A percentile compares a stretch with the other conserved stretches of the same genome.
These are phyloP conservation scores for Alternaria atra DNA, from an alignment of 2,329 filamentous ascomycete genomes.

Conservation along the genomic window DNA sequence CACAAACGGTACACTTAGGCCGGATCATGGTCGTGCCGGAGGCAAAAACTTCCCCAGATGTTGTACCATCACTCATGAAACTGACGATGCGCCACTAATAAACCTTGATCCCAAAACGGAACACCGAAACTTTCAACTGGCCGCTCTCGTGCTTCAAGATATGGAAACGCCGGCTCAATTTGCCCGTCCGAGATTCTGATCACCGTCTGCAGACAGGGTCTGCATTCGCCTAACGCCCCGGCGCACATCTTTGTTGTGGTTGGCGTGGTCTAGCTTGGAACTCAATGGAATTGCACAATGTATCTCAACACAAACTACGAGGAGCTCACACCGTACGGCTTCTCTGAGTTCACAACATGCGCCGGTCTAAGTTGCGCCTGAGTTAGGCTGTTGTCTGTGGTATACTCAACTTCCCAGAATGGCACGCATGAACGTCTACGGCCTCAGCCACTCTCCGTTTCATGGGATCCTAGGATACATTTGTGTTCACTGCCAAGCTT, in stretches of 20 bases:
- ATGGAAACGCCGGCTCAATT: constrained; percentile 17
- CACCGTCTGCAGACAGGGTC: constrained; percentile 6
- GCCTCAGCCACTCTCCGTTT: constrained; percentile 32
- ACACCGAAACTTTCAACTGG: constrained; percentile 32
- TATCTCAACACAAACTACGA: background rate
- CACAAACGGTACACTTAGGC: constrained; percentile 20
- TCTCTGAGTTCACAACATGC: background rate
- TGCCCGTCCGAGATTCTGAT: constrained; percentile 9
- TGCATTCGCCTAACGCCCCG: constrained; percentile 8
- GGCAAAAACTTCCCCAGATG: constrained; percentile 29
- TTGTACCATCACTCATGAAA: constrained; percentile 39
- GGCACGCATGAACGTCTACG: constrained; percentile 12
- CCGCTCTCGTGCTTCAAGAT: constrained; percentile 28
- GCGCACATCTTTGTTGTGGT: constrained; percentile 1
- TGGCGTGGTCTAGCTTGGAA: background rate
- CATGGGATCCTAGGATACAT: constrained; percentile 25
- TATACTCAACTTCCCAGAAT: background rate
- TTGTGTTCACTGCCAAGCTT: constrained; percentile 40
- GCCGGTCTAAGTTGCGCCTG: background rate
- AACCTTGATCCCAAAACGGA: constrained; percentile 27
- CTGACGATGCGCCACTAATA: constrained; percentile 42
- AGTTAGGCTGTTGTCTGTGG: background rate
- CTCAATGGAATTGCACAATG: background rate
- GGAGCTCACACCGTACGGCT: background rate
- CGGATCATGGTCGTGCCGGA: constrained; percentile 34